A percentile compares a stretch with the other conserved stretches of the same genome.
Evolutionary conservation across 192 early-diverging fungal genomes (phyloP).

Genomic region (Podila epicladia): DNA sequence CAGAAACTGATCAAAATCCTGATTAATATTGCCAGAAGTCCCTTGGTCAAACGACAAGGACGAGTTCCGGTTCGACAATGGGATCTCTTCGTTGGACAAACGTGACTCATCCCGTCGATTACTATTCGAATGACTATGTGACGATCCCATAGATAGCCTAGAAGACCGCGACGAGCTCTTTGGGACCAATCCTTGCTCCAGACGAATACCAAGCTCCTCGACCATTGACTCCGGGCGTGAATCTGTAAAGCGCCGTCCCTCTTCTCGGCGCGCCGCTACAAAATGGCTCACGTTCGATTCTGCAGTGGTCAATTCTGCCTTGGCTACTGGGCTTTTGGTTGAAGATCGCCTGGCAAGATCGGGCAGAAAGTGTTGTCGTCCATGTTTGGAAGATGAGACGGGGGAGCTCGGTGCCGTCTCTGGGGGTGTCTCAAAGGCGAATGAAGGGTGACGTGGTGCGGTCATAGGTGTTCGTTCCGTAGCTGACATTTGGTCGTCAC

Average conservation of each 20-base stretch:
- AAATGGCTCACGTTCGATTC: constrained; percentile 39
- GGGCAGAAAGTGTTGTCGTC: constrained; percentile 17
- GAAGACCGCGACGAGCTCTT: neutral
- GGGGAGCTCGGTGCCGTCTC: constrained; percentile 39
- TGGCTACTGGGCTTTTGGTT: constrained; percentile 29
- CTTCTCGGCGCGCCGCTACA: constrained; percentile 19
- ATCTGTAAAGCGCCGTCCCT: neutral
- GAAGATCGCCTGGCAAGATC: constrained; percentile 34
- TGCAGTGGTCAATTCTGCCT: constrained; percentile 25
- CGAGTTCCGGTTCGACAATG: neutral
- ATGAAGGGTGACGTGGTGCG: neutral
- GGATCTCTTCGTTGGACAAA: neutral
- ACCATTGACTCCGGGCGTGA: neutral
- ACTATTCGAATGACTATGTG: neutral
- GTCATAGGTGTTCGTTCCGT: neutral
- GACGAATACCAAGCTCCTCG: neutral
- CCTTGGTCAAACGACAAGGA: neutral
- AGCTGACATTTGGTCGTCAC: constrained; percentile 29
- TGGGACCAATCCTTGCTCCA: neutral
- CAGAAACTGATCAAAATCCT: constrained; percentile 14
- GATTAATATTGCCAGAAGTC: neutral
- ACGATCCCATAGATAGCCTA: neutral
- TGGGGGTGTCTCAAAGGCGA: constrained; percentile 36
- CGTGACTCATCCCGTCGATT: neutral
- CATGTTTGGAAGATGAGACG: neutral